Percentiles rank a stretch among this genome's conserved stretches.
These are phyloP conservation scores for Cladosporium sp. DNA, from an alignment of 2,329 filamentous ascomycete genomes.

Conservation along the genomic window DNA sequence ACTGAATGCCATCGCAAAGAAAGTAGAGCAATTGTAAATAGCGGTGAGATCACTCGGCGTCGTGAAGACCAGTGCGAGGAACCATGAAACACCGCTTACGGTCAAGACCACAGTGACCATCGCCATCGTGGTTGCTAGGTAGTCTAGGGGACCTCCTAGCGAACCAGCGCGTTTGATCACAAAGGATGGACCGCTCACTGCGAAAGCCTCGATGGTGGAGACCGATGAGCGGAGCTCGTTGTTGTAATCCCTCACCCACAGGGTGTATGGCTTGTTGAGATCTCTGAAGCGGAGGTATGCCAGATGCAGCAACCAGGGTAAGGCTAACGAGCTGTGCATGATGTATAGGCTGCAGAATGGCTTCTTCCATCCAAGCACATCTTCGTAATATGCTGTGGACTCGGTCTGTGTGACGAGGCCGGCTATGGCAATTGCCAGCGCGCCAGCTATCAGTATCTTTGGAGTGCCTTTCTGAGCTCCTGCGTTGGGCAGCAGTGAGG, in stretches of 20 bases:
- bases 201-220: conserved; percentile 28
- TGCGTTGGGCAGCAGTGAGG: conserved; percentile 13
- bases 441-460: conserved; percentile 17
- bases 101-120: conserved; percentile 28
- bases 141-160: conserved; percentile 27
- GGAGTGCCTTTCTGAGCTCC: conserved; percentile 7
- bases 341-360: conserved; percentile 32
- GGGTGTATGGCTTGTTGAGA: conserved; percentile 20
- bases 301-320: conserved; percentile 30
- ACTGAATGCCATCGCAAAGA: conserved; percentile 32
- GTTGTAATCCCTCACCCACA: conserved; percentile 30
- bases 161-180: conserved; percentile 23
- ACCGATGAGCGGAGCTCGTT: conserved; percentile 26
- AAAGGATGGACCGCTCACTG: conserved; percentile 21
- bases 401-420: conserved; percentile 32
- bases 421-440: conserved; percentile 25
- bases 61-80: conserved; percentile 27
- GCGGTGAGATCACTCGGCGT: conserved; percentile 32
- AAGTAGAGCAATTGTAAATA: conserved; percentile 34
- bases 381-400: conserved; percentile 31
- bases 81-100: conserved; percentile 29
- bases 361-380: conserved; percentile 30
- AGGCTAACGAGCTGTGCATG: conserved; percentile 27
- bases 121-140: conserved; percentile 27
- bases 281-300: conserved; percentile 22